phyloP scores from a whole-genome alignment of 148 eudicot genomes.

The Fallopia convolvulus region DNA sequence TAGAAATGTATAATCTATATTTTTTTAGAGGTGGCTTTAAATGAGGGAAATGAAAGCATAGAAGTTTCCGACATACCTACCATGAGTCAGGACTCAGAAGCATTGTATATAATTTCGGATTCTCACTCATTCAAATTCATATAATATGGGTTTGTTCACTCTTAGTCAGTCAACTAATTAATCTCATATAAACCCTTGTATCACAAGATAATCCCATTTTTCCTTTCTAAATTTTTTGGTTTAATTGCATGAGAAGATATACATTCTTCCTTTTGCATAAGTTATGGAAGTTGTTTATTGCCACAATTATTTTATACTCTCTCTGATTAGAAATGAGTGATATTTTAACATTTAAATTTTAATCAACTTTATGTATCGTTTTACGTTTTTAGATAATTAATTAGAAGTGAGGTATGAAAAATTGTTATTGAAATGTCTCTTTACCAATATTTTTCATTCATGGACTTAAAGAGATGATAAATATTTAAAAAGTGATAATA shows the following conservation, averaged over 20 bases:
- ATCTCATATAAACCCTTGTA: not conserved
- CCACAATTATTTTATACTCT: not conserved
- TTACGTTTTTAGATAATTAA: no score
- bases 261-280: not conserved
- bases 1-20: not conserved
- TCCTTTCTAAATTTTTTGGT: not conserved
- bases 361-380: no score
- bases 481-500: no score
- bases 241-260: no score
- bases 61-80: conserved; percentile 8
- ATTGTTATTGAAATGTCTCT: no score
- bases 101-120: not conserved
- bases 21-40: not conserved
- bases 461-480: no score
- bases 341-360: no score
- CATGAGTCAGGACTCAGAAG: not conserved
- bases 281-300: not conserved
- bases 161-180: not conserved
- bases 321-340: no score
- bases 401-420: no score
- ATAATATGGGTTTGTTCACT: not conserved
- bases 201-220: not conserved
- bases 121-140: not conserved
- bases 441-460: no score
- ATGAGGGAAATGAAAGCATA: not conserved